Base-by-base conservation (phyloP, 2,329 filamentous ascomycete species). In the Metarhizium anisopliae region DNA sequence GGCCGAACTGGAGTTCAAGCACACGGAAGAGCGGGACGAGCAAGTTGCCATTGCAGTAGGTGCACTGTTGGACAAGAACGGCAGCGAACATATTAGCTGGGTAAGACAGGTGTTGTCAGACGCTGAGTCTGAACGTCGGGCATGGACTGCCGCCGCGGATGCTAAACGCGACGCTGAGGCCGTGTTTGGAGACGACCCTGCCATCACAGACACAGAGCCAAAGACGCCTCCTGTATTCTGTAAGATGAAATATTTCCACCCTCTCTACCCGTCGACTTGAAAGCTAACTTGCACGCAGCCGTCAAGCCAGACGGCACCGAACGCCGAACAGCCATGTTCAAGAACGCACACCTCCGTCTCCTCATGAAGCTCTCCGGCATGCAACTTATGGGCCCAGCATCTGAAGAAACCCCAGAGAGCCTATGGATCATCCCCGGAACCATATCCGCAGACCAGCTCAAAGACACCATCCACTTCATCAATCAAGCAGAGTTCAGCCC, bases 311-410 rank as follows among this genome's bases (percentile, higher is more conserved):
- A 87, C 56, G 83, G 81, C 47, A 82, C 88, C 50, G 77, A 81
- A 51, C 83, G 85, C 45, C 84, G 85, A 52, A 80, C 79, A 25
- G 87, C 90, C 30, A 85, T 96, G 72, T 95, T 95, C 75, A 95
- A 90, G 67, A 95, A 97, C 69, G 85, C 89, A 10, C 86, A 93
- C 64, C 79, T 97, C 2, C 87, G 92, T 38, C 83, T 97, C 2
- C 80, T 99, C 3, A 87, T 97, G 81, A 86, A 78, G 1, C 77
- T 94, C 0, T 77, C 87, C 18, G 89, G 88, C 0, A 82, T 95
- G 59, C 78, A 87, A 63, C 79, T 85, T 4, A 69, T 79, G 8
- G 70, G 72, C 0, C 74, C 77, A 0, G 70, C 69, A 0, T 64
- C 77, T 3, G 85, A 90, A 47, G 89, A 95, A 65, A 85, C 89